phyloP scores from a whole-genome alignment of 495 filamentous ascomycete genomes.

The Penicillium pulvis region DNA sequence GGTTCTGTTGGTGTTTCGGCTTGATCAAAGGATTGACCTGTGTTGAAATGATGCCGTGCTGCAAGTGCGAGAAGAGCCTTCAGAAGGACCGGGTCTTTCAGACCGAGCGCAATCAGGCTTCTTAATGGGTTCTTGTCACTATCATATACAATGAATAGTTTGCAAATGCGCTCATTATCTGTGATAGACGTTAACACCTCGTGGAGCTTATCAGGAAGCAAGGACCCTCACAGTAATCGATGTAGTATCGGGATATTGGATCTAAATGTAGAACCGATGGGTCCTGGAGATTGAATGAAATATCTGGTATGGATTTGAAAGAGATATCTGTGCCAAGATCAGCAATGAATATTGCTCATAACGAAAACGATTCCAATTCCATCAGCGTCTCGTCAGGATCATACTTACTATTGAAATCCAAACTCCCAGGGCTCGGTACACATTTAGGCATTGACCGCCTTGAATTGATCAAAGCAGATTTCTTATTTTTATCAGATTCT shows the following conservation, averaged over 20 bases:
- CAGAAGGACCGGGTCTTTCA: constrained; percentile 48
- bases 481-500: constrained; percentile 4
- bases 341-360: not conserved
- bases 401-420: constrained; percentile 3
- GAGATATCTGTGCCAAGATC: constrained; percentile 3
- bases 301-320: not conserved
- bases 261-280: constrained; percentile 39
- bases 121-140: constrained; percentile 57
- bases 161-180: constrained; percentile 57
- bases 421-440: not conserved
- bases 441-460: not conserved
- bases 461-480: not conserved
- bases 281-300: constrained; percentile 30
- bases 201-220: not conserved
- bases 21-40: constrained; percentile 28
- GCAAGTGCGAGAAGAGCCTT: constrained; percentile 56
- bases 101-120: constrained; percentile 49
- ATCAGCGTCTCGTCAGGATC: not conserved
- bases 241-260: constrained; percentile 42
- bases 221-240: constrained; percentile 49
- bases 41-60: constrained; percentile 55
- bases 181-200: not conserved
- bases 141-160: constrained; percentile 58
- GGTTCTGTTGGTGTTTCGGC: constrained; percentile 14
- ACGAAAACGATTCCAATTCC: not conserved